Evolutionary conservation across 495 filamentous ascomycete genomes (phyloP).

Genomic region (Trichoderma gamsii): DNA sequence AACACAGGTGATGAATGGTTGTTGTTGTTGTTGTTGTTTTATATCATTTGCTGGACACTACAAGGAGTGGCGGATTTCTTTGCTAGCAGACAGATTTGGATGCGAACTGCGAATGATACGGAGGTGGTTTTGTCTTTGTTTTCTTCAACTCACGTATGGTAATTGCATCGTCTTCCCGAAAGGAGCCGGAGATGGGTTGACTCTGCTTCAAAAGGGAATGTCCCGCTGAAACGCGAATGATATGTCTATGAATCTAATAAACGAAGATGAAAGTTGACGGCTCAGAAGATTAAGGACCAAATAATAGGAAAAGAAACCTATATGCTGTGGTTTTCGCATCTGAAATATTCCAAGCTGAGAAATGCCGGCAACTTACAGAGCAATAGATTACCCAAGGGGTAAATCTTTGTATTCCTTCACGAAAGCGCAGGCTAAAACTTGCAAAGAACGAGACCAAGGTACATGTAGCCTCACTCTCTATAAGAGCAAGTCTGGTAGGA

Average conservation of each 20-base stretch:
- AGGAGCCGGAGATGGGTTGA: not conserved
- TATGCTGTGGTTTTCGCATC: no score
- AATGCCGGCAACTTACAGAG: no score
- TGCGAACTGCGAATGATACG: not conserved
- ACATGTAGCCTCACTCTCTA: not conserved
- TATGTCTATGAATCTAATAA: not conserved
- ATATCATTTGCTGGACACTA: slow-evolving; percentile 12
- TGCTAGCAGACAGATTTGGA: slow-evolving; percentile 10
- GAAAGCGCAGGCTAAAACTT: no score
- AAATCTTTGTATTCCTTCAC: no score
- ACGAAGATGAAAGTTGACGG: not conserved
- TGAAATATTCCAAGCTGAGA: no score
- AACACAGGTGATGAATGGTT: not conserved
- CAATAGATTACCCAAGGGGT: no score
- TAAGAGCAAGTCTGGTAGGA: not conserved
- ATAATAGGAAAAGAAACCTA: not conserved
- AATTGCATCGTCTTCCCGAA: not conserved
- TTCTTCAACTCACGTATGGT: not conserved
- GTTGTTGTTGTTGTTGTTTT: not conserved
- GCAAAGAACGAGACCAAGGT: no score
- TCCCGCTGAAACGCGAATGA: not conserved
- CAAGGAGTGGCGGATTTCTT: not conserved
- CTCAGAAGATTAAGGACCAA: not conserved
- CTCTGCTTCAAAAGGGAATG: not conserved
- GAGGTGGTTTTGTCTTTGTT: not conserved